Evolutionary conservation across 2,329 filamentous ascomycete genomes (phyloP), one percentile per base, ranked within the genome.

Genomic region (Exophiala alcalophila): DNA sequence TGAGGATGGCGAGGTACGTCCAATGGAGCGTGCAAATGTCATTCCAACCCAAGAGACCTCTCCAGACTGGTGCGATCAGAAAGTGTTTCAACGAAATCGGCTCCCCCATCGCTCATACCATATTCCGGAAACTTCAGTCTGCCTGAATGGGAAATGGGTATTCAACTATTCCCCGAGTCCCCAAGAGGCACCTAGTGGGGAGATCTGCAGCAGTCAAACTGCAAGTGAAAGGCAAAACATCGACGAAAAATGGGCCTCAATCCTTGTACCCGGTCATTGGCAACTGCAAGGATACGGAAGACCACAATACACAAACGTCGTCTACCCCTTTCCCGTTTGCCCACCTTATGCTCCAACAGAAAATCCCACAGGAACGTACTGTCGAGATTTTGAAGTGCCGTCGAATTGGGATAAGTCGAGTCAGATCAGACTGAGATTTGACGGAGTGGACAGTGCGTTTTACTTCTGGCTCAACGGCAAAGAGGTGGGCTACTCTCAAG

Each of bases 381-480:
- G 10, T 73, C 73, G 7, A 64, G 60, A 3, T 83, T 84, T 53
- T 18, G 21, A 19, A 3, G 7, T 83, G 3, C 34, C 27, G 29
- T 3, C 78, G 78, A 0, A 41, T 61, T 2, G 59, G 64, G 5
- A 40, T 14, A 19, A 40, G 12, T 19, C 14, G 66, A n/a, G 65
- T 29, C 80, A 84, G 52, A 62, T 85, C 12, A 70, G 81, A 11
- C 64, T 86, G 15, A 69, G 83, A 8, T 86, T 86, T 47, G 83
- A 86, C 40, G 83, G 83, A 1, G 82, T 86, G 0, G 83, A 86
- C 54, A 81, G 79, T 54, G 78, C 82, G 0, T 86, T 82, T 54
- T 81, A 86, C 59, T 63, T 86, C 8, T 86, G 76, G 72, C 64
- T 86, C 5, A 86, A 86, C 50, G 79, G 80, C 0, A 58, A 66